These are phyloP conservation scores for Oldenlandia corymbosa DNA, from an alignment of 257 asterid species.

Conservation along the genomic window DNA sequence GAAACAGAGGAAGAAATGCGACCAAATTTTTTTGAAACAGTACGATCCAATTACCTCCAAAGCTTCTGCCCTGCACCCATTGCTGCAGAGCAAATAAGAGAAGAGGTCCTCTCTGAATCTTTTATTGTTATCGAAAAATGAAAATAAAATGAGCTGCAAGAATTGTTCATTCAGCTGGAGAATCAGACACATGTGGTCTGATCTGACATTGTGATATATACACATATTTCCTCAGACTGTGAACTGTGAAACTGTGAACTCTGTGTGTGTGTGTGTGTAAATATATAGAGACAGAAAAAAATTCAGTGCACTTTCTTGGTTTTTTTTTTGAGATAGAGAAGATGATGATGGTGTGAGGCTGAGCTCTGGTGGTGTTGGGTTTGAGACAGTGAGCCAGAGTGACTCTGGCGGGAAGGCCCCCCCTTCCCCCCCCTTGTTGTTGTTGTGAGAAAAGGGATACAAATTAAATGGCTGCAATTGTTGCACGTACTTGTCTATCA, in stretches of 20 bases:
- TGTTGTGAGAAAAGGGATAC: conserved; percentile 48
- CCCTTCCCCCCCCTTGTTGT: conserved; percentile 46
- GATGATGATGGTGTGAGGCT: conserved; percentile 17
- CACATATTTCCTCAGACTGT: too few species aligned
- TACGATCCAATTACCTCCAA: conserved; percentile 8
- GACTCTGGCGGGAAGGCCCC: conserved; percentile 37
- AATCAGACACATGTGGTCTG: conserved; percentile 37
- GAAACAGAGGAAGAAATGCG: conserved; percentile 5
- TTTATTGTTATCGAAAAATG: too few species aligned
- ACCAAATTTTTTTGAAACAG: neutral
- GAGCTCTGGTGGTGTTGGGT: conserved; percentile 15
- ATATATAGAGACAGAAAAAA: conserved; percentile 20
- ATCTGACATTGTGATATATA: conserved; percentile 15
- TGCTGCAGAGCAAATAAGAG: neutral
- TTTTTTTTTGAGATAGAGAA: conserved; percentile 18
- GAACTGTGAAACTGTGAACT: conserved; percentile 15
- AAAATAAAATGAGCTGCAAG: conserved; percentile 4
- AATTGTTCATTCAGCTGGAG: conserved; percentile 33
- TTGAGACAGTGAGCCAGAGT: conserved; percentile 14
- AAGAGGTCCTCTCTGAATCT: neutral
- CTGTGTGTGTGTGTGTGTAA: conserved; percentile 6
- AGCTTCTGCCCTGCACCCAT: conserved; percentile 7
- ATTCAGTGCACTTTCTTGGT: conserved; percentile 34
- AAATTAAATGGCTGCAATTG: conserved; percentile 61
- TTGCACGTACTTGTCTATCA: conserved; percentile 53